These are phyloP conservation scores for Trichosanthes truncata DNA, from an alignment of 306 rosid genomes.

Conservation along the genomic window DNA sequence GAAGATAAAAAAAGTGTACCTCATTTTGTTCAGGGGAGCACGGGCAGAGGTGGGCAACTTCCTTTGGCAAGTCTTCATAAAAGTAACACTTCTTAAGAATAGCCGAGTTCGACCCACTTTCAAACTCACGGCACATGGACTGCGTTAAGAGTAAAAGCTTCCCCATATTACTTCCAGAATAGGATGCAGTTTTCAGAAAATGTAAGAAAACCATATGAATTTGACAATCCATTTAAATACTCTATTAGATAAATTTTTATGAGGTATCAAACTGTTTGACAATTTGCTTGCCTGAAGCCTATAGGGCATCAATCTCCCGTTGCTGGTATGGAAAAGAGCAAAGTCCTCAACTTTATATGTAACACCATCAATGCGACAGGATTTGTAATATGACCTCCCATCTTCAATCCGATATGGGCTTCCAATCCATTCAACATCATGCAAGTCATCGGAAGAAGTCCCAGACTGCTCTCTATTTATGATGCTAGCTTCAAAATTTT, in stretches of 20 bases:
- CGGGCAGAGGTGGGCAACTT: constrained; percentile 48
- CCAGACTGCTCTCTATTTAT: constrained; percentile 27
- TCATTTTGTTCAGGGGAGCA: constrained; percentile 74
- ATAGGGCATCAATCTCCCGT: constrained; percentile 57
- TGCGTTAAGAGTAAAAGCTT: constrained; percentile 30
- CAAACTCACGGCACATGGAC: constrained; percentile 87
- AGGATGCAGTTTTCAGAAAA: neutral
- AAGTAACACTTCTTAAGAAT: constrained; percentile 58
- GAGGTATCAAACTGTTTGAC: constrained; percentile 7
- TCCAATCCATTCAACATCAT: constrained; percentile 70
- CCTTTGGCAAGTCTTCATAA: constrained; percentile 77
- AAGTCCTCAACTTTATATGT: constrained; percentile 55
- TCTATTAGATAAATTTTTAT: neutral
- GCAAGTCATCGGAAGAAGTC: constrained; percentile 36
- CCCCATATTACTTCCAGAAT: constrained; percentile 11
- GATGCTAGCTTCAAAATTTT: constrained; percentile 34
- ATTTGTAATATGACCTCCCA: constrained; percentile 43
- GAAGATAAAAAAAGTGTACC: constrained; percentile 33
- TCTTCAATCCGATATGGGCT: constrained; percentile 28
- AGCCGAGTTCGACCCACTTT: constrained; percentile 65
- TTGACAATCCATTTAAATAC: neutral
- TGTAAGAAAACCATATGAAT: constrained; percentile 13
- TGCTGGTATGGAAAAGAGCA: constrained; percentile 48
- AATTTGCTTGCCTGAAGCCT: constrained; percentile 72
- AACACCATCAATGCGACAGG: constrained; percentile 63